A percentile compares a stretch with the other conserved stretches of the same genome.
These are phyloP conservation scores for Colletotrichum tanaceti DNA, from an alignment of 2,329 filamentous ascomycete genomes.

Conservation along the genomic window DNA sequence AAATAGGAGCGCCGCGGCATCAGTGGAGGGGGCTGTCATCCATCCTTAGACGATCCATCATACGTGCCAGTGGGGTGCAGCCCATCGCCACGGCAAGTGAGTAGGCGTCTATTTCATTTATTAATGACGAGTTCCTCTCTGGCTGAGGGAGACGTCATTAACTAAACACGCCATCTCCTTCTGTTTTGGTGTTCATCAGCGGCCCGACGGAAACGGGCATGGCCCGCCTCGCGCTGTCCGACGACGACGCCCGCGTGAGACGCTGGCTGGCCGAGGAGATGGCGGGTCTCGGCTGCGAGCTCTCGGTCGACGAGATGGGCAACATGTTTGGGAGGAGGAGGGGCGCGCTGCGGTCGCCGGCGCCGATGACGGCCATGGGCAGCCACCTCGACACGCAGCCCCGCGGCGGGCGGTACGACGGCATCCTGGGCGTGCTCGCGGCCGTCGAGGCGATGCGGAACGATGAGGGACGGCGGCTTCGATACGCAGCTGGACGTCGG, in stretches of 20 bases:
- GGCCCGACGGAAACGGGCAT: slow-evolving; percentile 73
- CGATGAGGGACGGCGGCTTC: slow-evolving; percentile 73
- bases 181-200: slow-evolving; percentile 33
- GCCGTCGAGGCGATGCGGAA: slow-evolving; percentile 78
- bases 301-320: slow-evolving; percentile 80
- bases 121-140: too few relatives aligned
- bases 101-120: slow-evolving; percentile 44
- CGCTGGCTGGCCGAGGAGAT: slow-evolving; percentile 80
- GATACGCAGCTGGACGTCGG: slow-evolving; percentile 79
- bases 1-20: too few relatives aligned
- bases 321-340: slow-evolving; percentile 82
- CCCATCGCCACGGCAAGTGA: slow-evolving; percentile 47
- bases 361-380: slow-evolving; percentile 74
- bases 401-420: slow-evolving; percentile 77
- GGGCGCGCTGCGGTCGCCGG: slow-evolving; percentile 66
- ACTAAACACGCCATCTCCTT: too few relatives aligned
- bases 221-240: slow-evolving; percentile 77
- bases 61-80: slow-evolving; percentile 50
- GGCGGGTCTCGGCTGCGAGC: slow-evolving; percentile 71
- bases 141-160: too few relatives aligned
- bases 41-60: slow-evolving; percentile 45
- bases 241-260: slow-evolving; percentile 76
- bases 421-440: slow-evolving; percentile 79
- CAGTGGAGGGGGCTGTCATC: too few relatives aligned
- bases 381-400: slow-evolving; percentile 77